These are phyloP conservation scores for Fusarium sp. DNA, from an alignment of 2,329 filamentous ascomycete species.

Conservation along the genomic window DNA sequence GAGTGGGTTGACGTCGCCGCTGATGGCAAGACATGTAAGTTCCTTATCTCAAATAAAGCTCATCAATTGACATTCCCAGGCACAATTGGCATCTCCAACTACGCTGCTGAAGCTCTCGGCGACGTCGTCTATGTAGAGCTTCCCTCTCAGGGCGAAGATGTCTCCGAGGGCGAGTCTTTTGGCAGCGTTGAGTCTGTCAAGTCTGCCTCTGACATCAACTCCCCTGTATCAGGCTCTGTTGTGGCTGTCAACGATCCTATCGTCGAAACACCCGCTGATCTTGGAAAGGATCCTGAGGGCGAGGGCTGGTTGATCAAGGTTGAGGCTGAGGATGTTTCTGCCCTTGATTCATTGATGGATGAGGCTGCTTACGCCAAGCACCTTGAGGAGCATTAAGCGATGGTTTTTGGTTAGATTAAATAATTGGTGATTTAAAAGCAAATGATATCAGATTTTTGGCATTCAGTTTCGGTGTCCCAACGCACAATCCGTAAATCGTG, in stretches of 20 bases:
- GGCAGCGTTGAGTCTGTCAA: slow-evolving; percentile 94
- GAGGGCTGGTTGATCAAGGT: slow-evolving; percentile 87
- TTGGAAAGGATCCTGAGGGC: slow-evolving; percentile 80
- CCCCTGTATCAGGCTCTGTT: slow-evolving; percentile 78
- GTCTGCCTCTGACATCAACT: slow-evolving; percentile 88
- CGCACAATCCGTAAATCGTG: neutral
- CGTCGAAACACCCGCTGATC: slow-evolving; percentile 44
- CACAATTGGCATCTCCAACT: slow-evolving; percentile 80
- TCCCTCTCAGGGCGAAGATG: slow-evolving; percentile 70
- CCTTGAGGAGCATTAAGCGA: slow-evolving; percentile 25
- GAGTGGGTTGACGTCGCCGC: slow-evolving; percentile 84
- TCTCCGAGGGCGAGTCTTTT: slow-evolving; percentile 77
- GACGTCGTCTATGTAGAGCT: slow-evolving; percentile 94
- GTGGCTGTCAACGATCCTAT: slow-evolving; percentile 68
- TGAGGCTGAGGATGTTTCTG: slow-evolving; percentile 65
- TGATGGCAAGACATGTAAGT: slow-evolving; percentile 66
- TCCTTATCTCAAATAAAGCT: too few relatives aligned
- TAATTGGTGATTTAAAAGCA: slow-evolving; percentile 30
- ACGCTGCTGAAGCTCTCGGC: slow-evolving; percentile 84
- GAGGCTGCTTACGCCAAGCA: slow-evolving; percentile 67
- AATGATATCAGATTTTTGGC: slow-evolving; percentile 23
- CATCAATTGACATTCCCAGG: slow-evolving; percentile 53
- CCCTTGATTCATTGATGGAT: slow-evolving; percentile 74
- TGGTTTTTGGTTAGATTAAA: neutral
- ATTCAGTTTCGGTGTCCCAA: neutral